These are phyloP conservation scores for Chlamydomonas schloesseri DNA, from an alignment of 139 green algal genomes.

Conservation along the genomic window DNA sequence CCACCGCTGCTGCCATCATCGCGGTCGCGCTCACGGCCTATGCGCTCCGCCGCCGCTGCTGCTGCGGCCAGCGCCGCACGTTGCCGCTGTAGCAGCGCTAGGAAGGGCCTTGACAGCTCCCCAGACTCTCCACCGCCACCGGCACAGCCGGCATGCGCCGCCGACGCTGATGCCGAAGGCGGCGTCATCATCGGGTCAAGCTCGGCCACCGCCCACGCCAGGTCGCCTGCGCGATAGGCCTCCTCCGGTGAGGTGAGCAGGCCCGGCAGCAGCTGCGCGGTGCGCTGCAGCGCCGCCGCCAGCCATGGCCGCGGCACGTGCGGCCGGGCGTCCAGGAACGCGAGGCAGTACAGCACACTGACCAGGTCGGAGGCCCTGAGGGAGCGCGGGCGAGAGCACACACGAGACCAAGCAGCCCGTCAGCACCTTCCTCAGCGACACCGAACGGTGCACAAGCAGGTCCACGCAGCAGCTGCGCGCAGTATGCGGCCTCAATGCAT, in stretches of 20 bases:
- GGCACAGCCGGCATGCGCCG: too few relatives aligned
- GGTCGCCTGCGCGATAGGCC: conserved; percentile 20
- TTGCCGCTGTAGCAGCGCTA: background rate
- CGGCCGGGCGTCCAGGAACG: conserved; percentile 9
- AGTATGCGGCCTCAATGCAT: too few relatives aligned
- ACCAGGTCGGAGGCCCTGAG: conserved; percentile 26
- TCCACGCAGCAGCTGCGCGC: too few relatives aligned
- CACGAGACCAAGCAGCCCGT: too few relatives aligned
- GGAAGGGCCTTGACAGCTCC: background rate
- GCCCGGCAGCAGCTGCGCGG: conserved; percentile 3
- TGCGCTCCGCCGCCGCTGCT: background rate
- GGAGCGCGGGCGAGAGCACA: background rate
- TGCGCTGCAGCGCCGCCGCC: background rate
- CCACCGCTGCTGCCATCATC: background rate
- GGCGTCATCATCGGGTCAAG: background rate
- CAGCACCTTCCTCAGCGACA: too few relatives aligned
- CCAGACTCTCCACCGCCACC: background rate
- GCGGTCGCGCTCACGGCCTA: too few relatives aligned
- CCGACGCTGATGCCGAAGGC: too few relatives aligned
- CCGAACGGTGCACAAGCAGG: too few relatives aligned
- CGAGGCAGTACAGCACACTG: conserved; percentile 35
- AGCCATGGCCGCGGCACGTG: conserved; percentile 4
- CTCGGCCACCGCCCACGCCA: conserved; percentile 27
- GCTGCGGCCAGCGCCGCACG: background rate
- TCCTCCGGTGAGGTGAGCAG: background rate